phyloP scores from a whole-genome alignment of 306 rosid genomes.

The Sicyos baderoa region DNA sequence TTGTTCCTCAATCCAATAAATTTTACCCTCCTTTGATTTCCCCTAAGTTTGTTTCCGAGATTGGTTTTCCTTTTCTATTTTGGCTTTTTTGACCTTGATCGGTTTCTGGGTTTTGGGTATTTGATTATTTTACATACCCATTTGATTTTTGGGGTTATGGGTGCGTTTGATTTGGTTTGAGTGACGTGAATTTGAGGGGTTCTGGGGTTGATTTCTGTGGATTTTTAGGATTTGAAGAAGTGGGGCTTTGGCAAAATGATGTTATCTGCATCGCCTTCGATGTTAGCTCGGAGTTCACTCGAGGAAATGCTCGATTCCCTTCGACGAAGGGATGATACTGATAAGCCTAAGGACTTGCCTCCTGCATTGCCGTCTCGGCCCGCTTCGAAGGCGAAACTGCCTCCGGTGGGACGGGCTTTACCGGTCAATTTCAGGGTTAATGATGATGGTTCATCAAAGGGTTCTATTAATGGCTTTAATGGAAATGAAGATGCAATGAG shows the following conservation, averaged over 20 bases:
- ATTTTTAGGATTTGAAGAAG: conserved; percentile 21
- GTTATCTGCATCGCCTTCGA: conserved; percentile 52
- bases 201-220: conserved; percentile 20
- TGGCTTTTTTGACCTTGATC: not conserved
- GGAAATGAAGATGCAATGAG: conserved; percentile 43
- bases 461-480: conserved; percentile 22
- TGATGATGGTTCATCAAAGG: conserved; percentile 24
- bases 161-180: not conserved
- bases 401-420: conserved; percentile 58
- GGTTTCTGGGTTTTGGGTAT: conserved; percentile 10
- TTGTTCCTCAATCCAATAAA: not conserved
- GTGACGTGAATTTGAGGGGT: conserved; percentile 25
- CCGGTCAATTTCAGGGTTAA: conserved; percentile 44
- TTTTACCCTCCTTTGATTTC: not conserved
- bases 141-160: conserved; percentile 29
- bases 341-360: conserved; percentile 73
- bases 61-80: not conserved
- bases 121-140: not conserved
- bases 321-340: conserved; percentile 59
- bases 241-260: conserved; percentile 35
- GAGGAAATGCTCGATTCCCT: conserved; percentile 97
- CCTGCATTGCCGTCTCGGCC: conserved; percentile 97
- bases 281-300: conserved; percentile 69
- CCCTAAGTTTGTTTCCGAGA: not conserved
- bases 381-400: conserved; percentile 55